Evolutionary conservation across 306 rosid genomes (phyloP).

Genomic region (Acmispon strigosus): DNA sequence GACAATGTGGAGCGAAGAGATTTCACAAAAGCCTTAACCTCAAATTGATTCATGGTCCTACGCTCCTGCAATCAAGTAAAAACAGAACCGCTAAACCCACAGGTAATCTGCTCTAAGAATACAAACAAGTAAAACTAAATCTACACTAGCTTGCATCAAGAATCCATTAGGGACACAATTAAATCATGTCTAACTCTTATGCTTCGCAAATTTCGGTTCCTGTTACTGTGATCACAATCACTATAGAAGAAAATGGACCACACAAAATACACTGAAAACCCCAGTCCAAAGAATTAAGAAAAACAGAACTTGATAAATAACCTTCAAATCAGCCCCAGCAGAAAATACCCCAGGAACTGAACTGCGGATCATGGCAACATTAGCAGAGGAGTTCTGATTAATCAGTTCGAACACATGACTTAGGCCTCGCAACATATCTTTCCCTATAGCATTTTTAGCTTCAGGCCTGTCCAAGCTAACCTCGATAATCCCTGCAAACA

Average conservation of each 20-base stretch:
- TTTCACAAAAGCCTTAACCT: slow-evolving; percentile 52
- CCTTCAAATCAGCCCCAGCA: slow-evolving; percentile 48
- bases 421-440: slow-evolving; percentile 58
- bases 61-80: slow-evolving; percentile 71
- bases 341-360: slow-evolving; percentile 56
- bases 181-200: background rate
- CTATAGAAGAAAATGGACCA: background rate
- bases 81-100: background rate
- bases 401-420: slow-evolving; percentile 47
- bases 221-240: background rate
- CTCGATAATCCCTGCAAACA: slow-evolving; percentile 58
- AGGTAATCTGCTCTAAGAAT: background rate
- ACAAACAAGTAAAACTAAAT: background rate
- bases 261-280: background rate
- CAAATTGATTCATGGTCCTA: slow-evolving; percentile 45
- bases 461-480: slow-evolving; percentile 63
- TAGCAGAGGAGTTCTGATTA: slow-evolving; percentile 42
- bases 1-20: slow-evolving; percentile 69
- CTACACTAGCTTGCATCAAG: background rate
- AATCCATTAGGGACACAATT: background rate
- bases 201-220: background rate
- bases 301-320: background rate
- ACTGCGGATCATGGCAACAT: slow-evolving; percentile 63
- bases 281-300: background rate
- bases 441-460: slow-evolving; percentile 80